Evolutionary conservation across 2,329 filamentous ascomycete species (phyloP).

Genomic region (Ceratocystis albifundus): DNA sequence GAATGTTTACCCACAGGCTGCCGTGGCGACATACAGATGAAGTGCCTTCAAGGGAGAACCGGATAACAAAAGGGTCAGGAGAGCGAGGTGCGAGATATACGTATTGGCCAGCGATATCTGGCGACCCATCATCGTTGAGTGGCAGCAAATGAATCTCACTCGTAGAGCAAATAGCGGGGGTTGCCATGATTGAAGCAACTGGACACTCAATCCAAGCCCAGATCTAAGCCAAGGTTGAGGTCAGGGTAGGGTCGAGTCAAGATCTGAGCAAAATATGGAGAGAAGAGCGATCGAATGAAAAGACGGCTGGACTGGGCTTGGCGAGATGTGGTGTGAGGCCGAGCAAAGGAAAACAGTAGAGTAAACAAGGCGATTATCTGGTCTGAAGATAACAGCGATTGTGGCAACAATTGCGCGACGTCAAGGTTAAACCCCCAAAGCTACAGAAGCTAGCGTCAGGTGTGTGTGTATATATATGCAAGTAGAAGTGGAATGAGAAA

Average conservation of each 20-base stretch:
- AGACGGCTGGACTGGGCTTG: background rate
- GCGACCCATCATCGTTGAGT: slow-evolving; percentile 85
- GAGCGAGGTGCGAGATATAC: slow-evolving; percentile 74
- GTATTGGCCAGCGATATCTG: slow-evolving; percentile 78
- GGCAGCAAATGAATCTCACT: slow-evolving; percentile 75
- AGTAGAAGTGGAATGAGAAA: too few relatives aligned
- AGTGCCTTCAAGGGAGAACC: slow-evolving; percentile 86
- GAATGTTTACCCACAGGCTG: slow-evolving; percentile 94
- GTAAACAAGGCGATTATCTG: slow-evolving; percentile 3
- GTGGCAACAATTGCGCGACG: slow-evolving; percentile 6
- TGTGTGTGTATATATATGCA: too few relatives aligned
- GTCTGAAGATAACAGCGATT: slow-evolving; percentile 3
- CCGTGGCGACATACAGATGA: slow-evolving; percentile 92
- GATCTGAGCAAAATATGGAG: background rate
- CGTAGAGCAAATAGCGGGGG: slow-evolving; percentile 51
- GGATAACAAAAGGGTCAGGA: slow-evolving; percentile 62
- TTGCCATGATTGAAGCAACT: slow-evolving; percentile 39
- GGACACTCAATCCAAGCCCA: background rate
- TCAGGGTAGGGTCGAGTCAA: background rate
- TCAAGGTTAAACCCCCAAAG: slow-evolving; percentile 6
- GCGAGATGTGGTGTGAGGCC: background rate
- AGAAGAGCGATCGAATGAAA: background rate
- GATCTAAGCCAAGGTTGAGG: background rate
- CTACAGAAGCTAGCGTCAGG: background rate
- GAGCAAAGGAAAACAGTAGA: background rate